These are phyloP conservation scores for Asterella californica DNA, from an alignment of 225 moss, liverwort and hornwort species.

Conservation along the genomic window DNA sequence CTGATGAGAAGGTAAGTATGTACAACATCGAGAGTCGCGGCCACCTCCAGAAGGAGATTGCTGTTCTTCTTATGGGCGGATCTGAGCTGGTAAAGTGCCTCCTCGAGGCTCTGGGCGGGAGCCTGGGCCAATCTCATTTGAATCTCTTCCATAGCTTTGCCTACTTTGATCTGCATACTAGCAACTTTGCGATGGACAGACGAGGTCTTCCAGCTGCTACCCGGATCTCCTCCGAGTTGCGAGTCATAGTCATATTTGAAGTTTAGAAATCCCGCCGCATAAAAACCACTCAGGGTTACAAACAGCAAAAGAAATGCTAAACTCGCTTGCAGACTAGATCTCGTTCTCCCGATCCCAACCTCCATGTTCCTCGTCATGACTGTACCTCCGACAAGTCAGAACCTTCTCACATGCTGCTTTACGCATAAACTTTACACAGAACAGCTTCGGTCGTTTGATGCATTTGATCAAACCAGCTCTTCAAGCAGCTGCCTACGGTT, in stretches of 20 bases:
- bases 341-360: neutral
- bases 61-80: conserved; percentile 38
- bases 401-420: neutral
- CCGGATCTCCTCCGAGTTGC: conserved; percentile 13
- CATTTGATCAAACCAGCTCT: neutral
- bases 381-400: neutral
- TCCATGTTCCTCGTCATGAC: conserved; percentile 8
- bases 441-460: neutral
- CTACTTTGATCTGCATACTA: conserved; percentile 44
- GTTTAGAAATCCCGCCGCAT: conserved; percentile 24
- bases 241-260: conserved; percentile 8
- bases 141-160: conserved; percentile 39
- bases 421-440: neutral
- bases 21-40: conserved; percentile 39
- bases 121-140: conserved; percentile 19
- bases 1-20: conserved; percentile 18
- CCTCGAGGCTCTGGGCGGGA: conserved; percentile 18
- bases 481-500: neutral
- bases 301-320: conserved; percentile 27
- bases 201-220: conserved; percentile 8
- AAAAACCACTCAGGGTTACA: conserved; percentile 32
- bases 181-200: conserved; percentile 26
- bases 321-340: conserved; percentile 18
- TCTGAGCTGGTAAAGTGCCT: conserved; percentile 35
- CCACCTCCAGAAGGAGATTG: conserved; percentile 44